Percentiles rank a stretch among this genome's conserved stretches.
Evolutionary conservation across 768 basidiomycete genomes (phyloP).

Genomic region (Astraeus odoratus): DNA sequence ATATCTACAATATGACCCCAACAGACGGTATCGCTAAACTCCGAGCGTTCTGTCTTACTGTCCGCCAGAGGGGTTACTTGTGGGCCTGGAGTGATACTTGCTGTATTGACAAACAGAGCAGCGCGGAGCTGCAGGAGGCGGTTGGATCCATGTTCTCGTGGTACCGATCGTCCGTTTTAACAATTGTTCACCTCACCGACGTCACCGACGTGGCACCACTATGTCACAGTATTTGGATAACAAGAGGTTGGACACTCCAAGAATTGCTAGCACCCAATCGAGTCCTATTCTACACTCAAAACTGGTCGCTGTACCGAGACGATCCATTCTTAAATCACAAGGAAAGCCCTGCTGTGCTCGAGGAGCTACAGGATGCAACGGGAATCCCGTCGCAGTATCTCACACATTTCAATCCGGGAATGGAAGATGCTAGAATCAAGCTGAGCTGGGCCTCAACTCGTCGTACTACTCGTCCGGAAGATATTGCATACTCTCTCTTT

Average conservation of each 20-base stretch:
- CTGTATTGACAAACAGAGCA: slow-evolving; percentile 1
- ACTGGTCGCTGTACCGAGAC: background rate
- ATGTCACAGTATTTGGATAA: background rate
- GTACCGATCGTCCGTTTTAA: background rate
- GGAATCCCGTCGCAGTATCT: background rate
- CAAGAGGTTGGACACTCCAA: background rate
- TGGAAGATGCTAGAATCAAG: background rate
- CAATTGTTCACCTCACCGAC: background rate
- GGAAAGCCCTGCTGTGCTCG: background rate
- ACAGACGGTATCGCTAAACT: background rate
- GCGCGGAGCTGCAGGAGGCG: background rate
- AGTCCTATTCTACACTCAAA: background rate
- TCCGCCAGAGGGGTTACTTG: background rate
- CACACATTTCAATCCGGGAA: background rate
- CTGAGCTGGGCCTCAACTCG: background rate
- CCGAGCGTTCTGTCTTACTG: background rate
- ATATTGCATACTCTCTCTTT: background rate
- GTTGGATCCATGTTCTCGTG: background rate
- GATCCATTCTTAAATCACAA: background rate
- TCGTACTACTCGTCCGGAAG: background rate
- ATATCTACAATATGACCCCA: background rate
- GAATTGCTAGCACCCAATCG: background rate
- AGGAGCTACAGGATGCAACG: background rate
- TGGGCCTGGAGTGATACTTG: slow-evolving; percentile 2
- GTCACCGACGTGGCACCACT: background rate